These are phyloP conservation scores for Astragalus membranaceus DNA, from an alignment of 306 rosid genomes.

Conservation along the genomic window DNA sequence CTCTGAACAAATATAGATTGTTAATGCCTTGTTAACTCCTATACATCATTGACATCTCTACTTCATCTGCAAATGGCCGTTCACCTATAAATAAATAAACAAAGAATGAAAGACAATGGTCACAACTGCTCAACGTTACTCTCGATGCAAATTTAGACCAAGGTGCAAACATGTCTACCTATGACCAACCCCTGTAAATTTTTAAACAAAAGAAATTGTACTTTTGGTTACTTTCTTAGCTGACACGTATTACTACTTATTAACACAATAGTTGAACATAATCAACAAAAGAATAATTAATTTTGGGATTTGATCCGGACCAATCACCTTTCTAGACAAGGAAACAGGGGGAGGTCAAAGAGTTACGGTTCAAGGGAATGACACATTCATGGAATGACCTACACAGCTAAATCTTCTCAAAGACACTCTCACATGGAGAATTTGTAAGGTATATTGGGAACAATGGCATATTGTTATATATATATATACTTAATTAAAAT, in stretches of 20 bases:
- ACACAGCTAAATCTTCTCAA: neutral
- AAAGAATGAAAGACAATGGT: neutral
- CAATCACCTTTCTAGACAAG: too few relatives aligned
- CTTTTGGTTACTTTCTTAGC: slow-evolving; percentile 31
- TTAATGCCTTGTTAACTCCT: slow-evolving; percentile 19
- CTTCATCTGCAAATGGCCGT: slow-evolving; percentile 19
- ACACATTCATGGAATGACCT: slow-evolving; percentile 27
- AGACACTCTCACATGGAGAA: slow-evolving; percentile 26
- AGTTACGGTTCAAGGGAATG: slow-evolving; percentile 35
- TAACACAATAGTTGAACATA: slow-evolving; percentile 24
- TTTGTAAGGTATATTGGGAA: slow-evolving; percentile 44
- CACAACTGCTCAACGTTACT: slow-evolving; percentile 14
- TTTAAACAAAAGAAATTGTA: neutral
- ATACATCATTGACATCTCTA: slow-evolving; percentile 13
- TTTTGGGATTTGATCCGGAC: slow-evolving; percentile 33
- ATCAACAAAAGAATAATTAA: slow-evolving; percentile 40
- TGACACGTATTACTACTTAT: slow-evolving; percentile 41
- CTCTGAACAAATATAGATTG: slow-evolving; percentile 12
- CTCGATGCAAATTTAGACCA: slow-evolving; percentile 26
- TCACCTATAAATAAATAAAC: neutral
- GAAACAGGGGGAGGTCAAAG: slow-evolving; percentile 19
- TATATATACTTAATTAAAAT: slow-evolving; percentile 3
- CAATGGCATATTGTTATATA: slow-evolving; percentile 5
- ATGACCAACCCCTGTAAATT: neutral
- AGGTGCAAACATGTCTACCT: slow-evolving; percentile 19